Conservation (phyloP, 495 filamentous ascomycete genomes). For the Penicillium mononematosum region DNA sequence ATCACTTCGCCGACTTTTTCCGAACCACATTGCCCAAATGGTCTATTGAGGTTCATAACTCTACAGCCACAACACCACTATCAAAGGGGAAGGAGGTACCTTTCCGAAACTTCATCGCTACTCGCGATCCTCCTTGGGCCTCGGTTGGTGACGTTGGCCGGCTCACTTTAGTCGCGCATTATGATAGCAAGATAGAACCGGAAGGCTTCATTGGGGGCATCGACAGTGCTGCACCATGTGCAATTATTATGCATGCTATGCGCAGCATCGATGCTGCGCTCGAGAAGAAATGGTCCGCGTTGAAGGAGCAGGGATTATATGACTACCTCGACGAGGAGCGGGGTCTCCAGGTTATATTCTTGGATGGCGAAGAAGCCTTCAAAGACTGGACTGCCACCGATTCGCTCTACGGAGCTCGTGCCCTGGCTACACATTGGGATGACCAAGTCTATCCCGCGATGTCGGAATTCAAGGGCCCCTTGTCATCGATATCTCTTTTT, state of each 20-base stretch:
- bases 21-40: conserved; percentile 68
- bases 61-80: conserved; percentile 73
- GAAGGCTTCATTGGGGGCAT: conserved; percentile 90
- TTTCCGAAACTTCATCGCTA: conserved; percentile 82
- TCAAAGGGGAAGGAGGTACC: conserved; percentile 67
- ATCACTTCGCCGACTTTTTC: conserved; percentile 85
- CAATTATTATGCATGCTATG: conserved; percentile 84
- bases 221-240: conserved; percentile 91
- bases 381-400: conserved; percentile 71
- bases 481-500: conserved; percentile 82
- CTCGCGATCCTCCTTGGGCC: conserved; percentile 86
- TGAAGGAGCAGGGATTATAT: conserved; percentile 56
- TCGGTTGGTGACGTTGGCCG: conserved; percentile 69
- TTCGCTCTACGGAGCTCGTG: conserved; percentile 82
- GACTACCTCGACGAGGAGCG: conserved; percentile 62
- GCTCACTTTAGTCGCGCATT: conserved; percentile 89
- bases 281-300: conserved; percentile 74
- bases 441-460: conserved; percentile 60
- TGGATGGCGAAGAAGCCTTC: conserved; percentile 97
- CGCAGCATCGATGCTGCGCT: conserved; percentile 75
- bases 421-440: conserved; percentile 76
- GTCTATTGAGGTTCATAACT: conserved; percentile 82
- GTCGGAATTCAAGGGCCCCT: conserved; percentile 67
- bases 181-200: conserved; percentile 81
- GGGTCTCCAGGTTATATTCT: conserved; percentile 83